These are phyloP conservation scores for Phytophthora pini DNA, from an alignment of 352 stramenopile genomes.

Conservation along the genomic window DNA sequence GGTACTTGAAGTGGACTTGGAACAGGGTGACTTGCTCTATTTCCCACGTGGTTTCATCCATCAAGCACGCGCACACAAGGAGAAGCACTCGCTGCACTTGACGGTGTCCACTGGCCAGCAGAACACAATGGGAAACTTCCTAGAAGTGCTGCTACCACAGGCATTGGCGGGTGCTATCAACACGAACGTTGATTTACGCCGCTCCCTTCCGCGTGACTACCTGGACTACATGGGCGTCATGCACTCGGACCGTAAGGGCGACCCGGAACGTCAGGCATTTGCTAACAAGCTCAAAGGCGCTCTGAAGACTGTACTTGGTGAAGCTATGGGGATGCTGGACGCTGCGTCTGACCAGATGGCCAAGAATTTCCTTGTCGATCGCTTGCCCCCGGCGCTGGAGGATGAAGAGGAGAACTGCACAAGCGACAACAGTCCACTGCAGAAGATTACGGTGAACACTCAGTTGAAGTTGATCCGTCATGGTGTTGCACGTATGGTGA, in stretches of 20 bases:
- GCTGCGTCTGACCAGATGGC: constrained; percentile 83
- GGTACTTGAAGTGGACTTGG: constrained; percentile 80
- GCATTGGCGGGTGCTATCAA: constrained; percentile 66
- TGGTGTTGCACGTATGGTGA: constrained; percentile 72
- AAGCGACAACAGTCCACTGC: constrained; percentile 73
- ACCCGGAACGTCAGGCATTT: constrained; percentile 56
- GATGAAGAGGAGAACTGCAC: constrained; percentile 85
- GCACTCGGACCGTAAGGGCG: constrained; percentile 71
- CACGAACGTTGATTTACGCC: constrained; percentile 63
- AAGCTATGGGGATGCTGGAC: constrained; percentile 79
- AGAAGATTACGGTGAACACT: constrained; percentile 85
- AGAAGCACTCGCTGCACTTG: constrained; percentile 86
- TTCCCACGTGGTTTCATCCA: constrained; percentile 92
- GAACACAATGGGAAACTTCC: constrained; percentile 83
- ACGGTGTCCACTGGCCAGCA: constrained; percentile 91
- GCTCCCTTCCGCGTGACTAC: constrained; percentile 87
- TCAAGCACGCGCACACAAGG: constrained; percentile 66
- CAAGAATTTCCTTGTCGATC: constrained; percentile 81
- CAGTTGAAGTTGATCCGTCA: constrained; percentile 77
- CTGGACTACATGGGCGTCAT: constrained; percentile 91
- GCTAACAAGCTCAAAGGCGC: constrained; percentile 57
- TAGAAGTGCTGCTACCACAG: constrained; percentile 70
- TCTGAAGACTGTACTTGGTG: constrained; percentile 66
- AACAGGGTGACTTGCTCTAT: constrained; percentile 91
- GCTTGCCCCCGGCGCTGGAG: constrained; percentile 73